Evolutionary conservation across 225 moss, liverwort and hornwort genomes (phyloP), one percentile per base, ranked within the genome.

Genomic region (Straminergon stramineum): DNA sequence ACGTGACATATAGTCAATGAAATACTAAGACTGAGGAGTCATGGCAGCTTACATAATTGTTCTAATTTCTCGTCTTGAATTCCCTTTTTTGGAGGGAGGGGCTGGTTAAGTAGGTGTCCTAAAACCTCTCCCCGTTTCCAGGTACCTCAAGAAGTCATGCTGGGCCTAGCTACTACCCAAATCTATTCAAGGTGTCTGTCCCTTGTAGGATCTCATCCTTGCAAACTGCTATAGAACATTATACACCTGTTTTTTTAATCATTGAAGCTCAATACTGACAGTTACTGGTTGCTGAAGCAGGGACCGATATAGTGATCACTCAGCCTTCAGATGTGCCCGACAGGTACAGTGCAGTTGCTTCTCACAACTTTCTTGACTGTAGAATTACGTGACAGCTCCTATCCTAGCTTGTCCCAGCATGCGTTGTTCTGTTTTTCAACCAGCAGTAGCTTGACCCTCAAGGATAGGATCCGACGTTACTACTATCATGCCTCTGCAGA

Each of bases 241-340:
- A 71, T 91, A 74, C 56, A 37, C 79, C 79, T 67, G 35, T 83
- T 80, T 81, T 56, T 83, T 31, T 73, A 61, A 28, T 84, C 45
- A 56, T 81, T 66, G 82, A 73, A 88, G 86, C n/a, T 84, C 79
- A 86, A 56, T 68, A 80, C 88, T 94, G 88, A 94, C 79, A 82
- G 70, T 55, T 81, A 69, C 86, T 87, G 78, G 61, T 88, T 91
- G 86, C 84, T 92, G 87, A 79, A 85, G 88, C 91, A 93, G 93
- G 91, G 88, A 86, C 89, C 55, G 86, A 88, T 35, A 41, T 86
- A 84, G 66, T 81, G 83, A 91, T 92, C 55, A 86, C 84, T 75
- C 92, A 84, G 77, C 89, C 87, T 78, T 90, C 92, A 87, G 93
- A 95, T 93, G 93, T 95, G 23, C 95, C 94, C 84, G 95, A 94